These are phyloP conservation scores for Darksidea phi DNA, from an alignment of 495 filamentous ascomycete species.

Conservation along the genomic window DNA sequence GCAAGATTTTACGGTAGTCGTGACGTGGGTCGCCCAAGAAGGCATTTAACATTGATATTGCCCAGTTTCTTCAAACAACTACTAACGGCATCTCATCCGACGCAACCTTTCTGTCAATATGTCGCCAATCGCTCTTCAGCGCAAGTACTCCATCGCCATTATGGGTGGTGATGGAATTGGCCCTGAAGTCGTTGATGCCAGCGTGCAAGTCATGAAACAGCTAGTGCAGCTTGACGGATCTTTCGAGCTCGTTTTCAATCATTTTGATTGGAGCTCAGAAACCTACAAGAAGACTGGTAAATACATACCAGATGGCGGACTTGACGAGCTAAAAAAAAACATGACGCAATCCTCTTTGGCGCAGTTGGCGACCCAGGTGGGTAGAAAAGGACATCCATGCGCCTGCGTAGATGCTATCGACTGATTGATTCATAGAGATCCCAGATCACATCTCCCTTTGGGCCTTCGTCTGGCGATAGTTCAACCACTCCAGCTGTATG, in stretches of 20 bases:
- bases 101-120: neutral
- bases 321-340: conserved; percentile 40
- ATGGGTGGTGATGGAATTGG: conserved; percentile 46
- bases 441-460: conserved; percentile 45
- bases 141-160: conserved; percentile 41
- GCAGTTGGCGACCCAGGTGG: conserved; percentile 42
- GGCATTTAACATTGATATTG: neutral
- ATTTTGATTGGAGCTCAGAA: conserved; percentile 42
- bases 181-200: conserved; percentile 42
- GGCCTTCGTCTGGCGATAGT: conserved; percentile 42
- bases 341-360: conserved; percentile 45
- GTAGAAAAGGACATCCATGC: no score
- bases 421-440: conserved; percentile 15
- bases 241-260: conserved; percentile 40
- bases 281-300: conserved; percentile 40
- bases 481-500: conserved; percentile 42
- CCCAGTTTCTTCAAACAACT: no score
- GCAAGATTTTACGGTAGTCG: no score
- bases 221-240: conserved; percentile 33
- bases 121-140: conserved; percentile 15
- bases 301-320: conserved; percentile 42
- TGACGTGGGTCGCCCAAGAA: no score
- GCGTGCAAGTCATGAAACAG: conserved; percentile 40
- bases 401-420: no score
- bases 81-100: no score